Evolutionary conservation across 306 rosid genomes (phyloP).

Genomic region (Potentilla sterilis): DNA sequence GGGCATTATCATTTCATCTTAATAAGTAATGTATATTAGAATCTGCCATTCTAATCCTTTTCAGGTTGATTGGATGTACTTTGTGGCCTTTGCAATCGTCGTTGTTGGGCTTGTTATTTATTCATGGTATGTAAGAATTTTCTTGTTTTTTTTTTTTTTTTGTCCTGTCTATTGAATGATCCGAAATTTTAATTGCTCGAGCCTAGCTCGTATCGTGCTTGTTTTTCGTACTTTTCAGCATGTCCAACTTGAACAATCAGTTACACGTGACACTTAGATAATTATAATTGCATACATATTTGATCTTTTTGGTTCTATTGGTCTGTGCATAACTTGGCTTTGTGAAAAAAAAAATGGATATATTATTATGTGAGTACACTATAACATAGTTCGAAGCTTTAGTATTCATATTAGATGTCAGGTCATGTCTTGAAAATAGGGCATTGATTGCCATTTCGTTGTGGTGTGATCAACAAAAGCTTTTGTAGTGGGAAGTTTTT

Average conservation of each 20-base stretch:
- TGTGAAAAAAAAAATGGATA: neutral
- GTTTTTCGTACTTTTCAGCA: neutral
- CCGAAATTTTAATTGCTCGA: neutral
- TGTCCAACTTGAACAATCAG: neutral
- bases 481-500: neutral
- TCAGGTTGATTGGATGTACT: constrained; percentile 99
- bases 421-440: neutral
- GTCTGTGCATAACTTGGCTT: neutral
- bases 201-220: neutral
- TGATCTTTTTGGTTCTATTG: neutral
- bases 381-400: neutral
- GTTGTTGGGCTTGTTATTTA: constrained; percentile 68
- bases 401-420: neutral
- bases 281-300: neutral
- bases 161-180: neutral
- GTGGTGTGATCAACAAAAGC: neutral
- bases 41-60: constrained; percentile 22
- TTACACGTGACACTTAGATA: neutral
- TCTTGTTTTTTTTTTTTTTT: neutral
- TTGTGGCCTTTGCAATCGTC: constrained; percentile 76
- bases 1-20: neutral
- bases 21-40: neutral
- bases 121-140: constrained; percentile 58
- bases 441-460: neutral
- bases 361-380: neutral